Evolutionary conservation across 305 asterid species (phyloP).

Genomic region (Fraxinus paxiana): DNA sequence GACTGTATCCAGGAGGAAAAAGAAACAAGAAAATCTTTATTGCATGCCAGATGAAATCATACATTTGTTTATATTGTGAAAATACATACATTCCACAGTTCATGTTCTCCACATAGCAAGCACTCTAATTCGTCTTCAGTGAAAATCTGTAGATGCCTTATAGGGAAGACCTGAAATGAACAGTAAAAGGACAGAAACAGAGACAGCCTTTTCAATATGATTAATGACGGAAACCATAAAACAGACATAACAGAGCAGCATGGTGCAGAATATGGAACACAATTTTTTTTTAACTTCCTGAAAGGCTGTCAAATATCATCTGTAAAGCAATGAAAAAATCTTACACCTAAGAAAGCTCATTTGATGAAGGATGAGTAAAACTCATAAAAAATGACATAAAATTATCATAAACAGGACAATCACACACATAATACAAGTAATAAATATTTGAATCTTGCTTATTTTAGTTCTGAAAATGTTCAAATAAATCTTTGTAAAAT

Average conservation of each 20-base stretch:
- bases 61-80: neutral
- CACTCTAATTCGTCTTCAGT: conserved; percentile 82
- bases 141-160: conserved; percentile 71
- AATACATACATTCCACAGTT: conserved; percentile 65
- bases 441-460: neutral
- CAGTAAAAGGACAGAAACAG: neutral
- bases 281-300: neutral
- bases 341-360: neutral
- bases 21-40: conserved; percentile 3
- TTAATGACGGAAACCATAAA: neutral
- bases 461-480: neutral
- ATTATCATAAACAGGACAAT: neutral
- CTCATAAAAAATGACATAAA: neutral
- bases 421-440: neutral
- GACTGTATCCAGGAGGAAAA: conserved; percentile 46
- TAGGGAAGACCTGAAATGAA: conserved; percentile 70
- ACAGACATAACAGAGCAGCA: neutral
- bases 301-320: neutral
- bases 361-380: neutral
- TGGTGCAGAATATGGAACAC: neutral
- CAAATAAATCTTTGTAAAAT: neutral
- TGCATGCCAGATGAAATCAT: conserved; percentile 8
- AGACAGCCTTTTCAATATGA: neutral
- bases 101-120: conserved; percentile 81
- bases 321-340: neutral